phyloP scores from a whole-genome alignment of 176 grass and related monocot species.

The Juncus inflexus region DNA sequence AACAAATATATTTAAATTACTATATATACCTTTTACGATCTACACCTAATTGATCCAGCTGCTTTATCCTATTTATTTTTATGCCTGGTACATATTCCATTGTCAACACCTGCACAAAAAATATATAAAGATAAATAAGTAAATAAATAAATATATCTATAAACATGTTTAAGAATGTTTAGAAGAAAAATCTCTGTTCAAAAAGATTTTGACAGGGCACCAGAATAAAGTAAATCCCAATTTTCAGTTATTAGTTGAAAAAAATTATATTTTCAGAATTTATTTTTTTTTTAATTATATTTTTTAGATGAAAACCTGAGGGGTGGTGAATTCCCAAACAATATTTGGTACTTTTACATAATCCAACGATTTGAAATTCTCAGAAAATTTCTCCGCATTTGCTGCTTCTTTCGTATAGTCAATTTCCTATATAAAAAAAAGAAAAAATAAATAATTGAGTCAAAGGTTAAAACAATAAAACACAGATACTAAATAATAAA shows the following conservation, averaged over 20 bases:
- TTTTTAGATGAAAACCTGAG: constrained; percentile 60
- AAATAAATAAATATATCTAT: too few species aligned
- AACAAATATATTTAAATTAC: neutral
- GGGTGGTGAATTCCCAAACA: constrained; percentile 85
- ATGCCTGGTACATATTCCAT: constrained; percentile 99
- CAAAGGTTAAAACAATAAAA: neutral
- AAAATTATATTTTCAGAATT: too few species aligned
- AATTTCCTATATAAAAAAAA: constrained; percentile 66
- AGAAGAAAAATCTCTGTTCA: too few species aligned
- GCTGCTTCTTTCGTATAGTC: constrained; percentile 99
- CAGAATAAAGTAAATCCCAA: constrained; percentile 4
- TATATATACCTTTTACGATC: constrained; percentile 77
- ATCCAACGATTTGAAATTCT: constrained; percentile 81
- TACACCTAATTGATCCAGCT: constrained; percentile 90
- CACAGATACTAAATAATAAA: neutral
- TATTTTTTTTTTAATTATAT: too few species aligned
- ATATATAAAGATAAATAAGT: too few species aligned
- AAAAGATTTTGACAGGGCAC: neutral
- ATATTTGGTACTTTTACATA: constrained; percentile 92
- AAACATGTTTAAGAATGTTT: too few species aligned
- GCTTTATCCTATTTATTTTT: constrained; percentile 99
- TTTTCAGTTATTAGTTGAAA: too few species aligned
- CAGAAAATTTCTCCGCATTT: constrained; percentile 81
- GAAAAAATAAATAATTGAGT: constrained; percentile 3
- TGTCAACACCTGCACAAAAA: constrained; percentile 71